phyloP scores from a whole-genome alignment of 345 rosid genomes.

The Camelina sativa region DNA sequence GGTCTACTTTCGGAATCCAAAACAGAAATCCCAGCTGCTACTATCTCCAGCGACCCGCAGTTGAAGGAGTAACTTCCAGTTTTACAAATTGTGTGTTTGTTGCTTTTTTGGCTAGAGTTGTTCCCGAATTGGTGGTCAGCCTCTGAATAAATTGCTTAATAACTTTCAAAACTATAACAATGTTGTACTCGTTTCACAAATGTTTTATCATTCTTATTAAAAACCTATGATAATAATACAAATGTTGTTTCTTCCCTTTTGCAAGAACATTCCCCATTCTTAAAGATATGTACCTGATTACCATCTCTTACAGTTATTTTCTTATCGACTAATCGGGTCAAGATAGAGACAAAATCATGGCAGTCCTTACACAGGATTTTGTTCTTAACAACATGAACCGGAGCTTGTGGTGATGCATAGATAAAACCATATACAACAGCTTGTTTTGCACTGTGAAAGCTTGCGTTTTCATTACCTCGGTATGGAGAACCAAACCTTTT shows the following conservation, averaged over 20 bases:
- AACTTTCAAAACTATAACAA: conserved; percentile 32
- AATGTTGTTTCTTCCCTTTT: conserved; percentile 29
- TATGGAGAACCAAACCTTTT: conserved; percentile 32
- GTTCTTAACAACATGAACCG: conserved; percentile 43
- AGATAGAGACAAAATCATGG: conserved; percentile 41
- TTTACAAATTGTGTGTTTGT: conserved; percentile 30
- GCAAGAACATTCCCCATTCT: conserved; percentile 47
- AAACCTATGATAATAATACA: conserved; percentile 14
- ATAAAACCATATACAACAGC: conserved; percentile 45
- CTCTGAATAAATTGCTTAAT: conserved; percentile 33
- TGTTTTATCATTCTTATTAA: conserved; percentile 28
- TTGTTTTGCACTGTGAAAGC: conserved; percentile 47
- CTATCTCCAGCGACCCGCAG: conserved; percentile 54
- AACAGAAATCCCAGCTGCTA: conserved; percentile 49
- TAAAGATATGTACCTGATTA: conserved; percentile 40
- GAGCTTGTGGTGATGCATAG: conserved; percentile 35
- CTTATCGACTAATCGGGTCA: conserved; percentile 39
- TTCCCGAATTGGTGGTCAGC: conserved; percentile 13
- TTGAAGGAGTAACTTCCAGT: conserved; percentile 50
- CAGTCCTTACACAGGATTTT: conserved; percentile 44
- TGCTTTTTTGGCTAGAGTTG: conserved; percentile 23
- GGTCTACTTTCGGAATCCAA: conserved; percentile 45
- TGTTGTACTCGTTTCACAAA: conserved; percentile 28
- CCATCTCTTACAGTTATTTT: conserved; percentile 49
- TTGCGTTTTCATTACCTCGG: conserved; percentile 31